phyloP scores from a whole-genome alignment of 768 basidiomycete genomes.

The Leccinum imitatum region DNA sequence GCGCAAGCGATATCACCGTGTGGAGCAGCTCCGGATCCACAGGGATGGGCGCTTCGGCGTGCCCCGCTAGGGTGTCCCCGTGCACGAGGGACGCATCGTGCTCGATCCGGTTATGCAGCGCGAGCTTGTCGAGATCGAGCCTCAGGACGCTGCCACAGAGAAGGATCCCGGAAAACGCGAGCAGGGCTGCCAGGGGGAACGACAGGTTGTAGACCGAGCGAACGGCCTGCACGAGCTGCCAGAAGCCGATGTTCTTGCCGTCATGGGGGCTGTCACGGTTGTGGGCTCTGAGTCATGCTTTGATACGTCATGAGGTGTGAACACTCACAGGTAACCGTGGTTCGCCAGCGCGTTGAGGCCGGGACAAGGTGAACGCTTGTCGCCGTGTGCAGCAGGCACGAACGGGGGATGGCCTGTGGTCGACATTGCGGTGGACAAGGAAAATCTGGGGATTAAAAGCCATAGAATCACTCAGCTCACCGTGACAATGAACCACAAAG shows the following conservation, averaged over 20 bases:
- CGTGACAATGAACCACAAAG: too few relatives aligned
- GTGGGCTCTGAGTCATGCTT: slow-evolving; percentile 23
- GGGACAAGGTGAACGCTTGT: slow-evolving; percentile 68
- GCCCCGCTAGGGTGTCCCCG: slow-evolving; percentile 35
- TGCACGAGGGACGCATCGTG: slow-evolving; percentile 69
- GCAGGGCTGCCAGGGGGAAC: slow-evolving; percentile 49
- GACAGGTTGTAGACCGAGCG: slow-evolving; percentile 62
- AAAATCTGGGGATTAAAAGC: not conserved
- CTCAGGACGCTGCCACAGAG: slow-evolving; percentile 43
- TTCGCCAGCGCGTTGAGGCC: slow-evolving; percentile 74
- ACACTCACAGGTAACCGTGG: slow-evolving; percentile 67
- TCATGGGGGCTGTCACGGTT: slow-evolving; percentile 43
- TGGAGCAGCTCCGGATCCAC: slow-evolving; percentile 37
- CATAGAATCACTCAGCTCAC: too few relatives aligned
- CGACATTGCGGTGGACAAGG: slow-evolving; percentile 24
- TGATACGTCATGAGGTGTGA: not conserved
- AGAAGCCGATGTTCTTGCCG: slow-evolving; percentile 50
- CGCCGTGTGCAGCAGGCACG: slow-evolving; percentile 31
- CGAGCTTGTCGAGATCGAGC: slow-evolving; percentile 51
- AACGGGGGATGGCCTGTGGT: slow-evolving; percentile 26
- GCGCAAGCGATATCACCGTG: slow-evolving; percentile 29
- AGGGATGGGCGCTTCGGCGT: slow-evolving; percentile 43
- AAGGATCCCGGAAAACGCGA: slow-evolving; percentile 48
- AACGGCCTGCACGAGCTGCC: slow-evolving; percentile 48
- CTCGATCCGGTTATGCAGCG: slow-evolving; percentile 58